Evolutionary conservation across 23 red algal species (phyloP).

Genomic region (Gracilaria vermiculophylla): DNA sequence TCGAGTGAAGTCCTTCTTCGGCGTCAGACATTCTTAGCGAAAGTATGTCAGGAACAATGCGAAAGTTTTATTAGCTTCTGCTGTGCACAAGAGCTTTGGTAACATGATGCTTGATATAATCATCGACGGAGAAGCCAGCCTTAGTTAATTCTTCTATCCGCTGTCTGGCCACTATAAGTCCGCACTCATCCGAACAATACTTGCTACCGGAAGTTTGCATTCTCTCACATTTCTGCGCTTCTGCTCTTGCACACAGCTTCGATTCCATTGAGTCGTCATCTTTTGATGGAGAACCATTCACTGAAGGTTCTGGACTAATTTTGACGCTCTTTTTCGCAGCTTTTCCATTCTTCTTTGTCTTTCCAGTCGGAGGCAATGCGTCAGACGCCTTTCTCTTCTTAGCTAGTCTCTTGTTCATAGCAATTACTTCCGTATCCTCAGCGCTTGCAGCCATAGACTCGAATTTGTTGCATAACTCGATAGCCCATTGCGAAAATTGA

Average conservation of each 20-base stretch:
- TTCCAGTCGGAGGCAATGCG: constrained; percentile 45
- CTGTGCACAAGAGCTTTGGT: constrained; percentile 70
- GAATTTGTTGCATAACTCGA: constrained; percentile 65
- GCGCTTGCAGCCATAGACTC: constrained; percentile 27
- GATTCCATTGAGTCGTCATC: constrained; percentile 18
- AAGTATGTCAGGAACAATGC: neutral
- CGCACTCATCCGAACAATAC: constrained; percentile 61
- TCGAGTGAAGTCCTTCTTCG: neutral
- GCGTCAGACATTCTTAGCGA: neutral
- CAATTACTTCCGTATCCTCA: constrained; percentile 44
- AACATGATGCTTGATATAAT: constrained; percentile 40
- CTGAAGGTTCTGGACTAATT: constrained; percentile 40
- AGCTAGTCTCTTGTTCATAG: constrained; percentile 54
- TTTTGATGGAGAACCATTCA: constrained; percentile 38
- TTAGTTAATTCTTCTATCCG: constrained; percentile 48
- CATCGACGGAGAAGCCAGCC: constrained; percentile 49
- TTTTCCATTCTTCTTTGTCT: constrained; percentile 17
- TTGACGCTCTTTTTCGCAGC: constrained; percentile 23
- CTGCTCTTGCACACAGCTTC: constrained; percentile 43
- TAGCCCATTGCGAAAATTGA: constrained; percentile 60
- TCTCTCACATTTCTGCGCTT: constrained; percentile 38
- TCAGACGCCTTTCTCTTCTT: constrained; percentile 57
- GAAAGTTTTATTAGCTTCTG: constrained; percentile 35
- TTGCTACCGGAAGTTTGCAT: constrained; percentile 38
- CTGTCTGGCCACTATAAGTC: constrained; percentile 53